phyloP scores from a whole-genome alignment of 441 rosid species.

The Theobroma grandiflorum region DNA sequence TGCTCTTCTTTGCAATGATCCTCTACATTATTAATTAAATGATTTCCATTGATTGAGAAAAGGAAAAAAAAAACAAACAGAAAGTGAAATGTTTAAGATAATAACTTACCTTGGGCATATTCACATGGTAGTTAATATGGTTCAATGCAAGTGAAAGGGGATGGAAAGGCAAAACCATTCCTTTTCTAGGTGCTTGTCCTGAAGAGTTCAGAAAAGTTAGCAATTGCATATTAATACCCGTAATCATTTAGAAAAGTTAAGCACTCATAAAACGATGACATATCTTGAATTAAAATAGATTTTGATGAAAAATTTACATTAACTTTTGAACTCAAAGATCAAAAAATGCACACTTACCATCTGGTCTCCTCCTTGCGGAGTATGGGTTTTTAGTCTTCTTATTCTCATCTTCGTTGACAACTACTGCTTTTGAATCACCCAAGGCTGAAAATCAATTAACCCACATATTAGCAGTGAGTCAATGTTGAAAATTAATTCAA shows the following conservation, averaged over 20 bases:
- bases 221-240: slow-evolving; percentile 53
- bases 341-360: slow-evolving; percentile 36
- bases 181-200: slow-evolving; percentile 49
- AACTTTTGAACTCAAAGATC: neutral
- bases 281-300: neutral
- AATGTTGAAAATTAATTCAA: slow-evolving; percentile 16
- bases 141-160: slow-evolving; percentile 84
- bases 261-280: neutral
- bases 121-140: slow-evolving; percentile 83
- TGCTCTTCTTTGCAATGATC: too few relatives aligned
- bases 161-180: slow-evolving; percentile 90
- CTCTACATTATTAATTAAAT: too few relatives aligned
- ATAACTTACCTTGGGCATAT: slow-evolving; percentile 86
- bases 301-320: neutral
- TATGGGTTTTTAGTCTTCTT: slow-evolving; percentile 38
- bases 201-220: slow-evolving; percentile 35
- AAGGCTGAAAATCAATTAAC: slow-evolving; percentile 54
- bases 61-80: too few relatives aligned
- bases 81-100: neutral
- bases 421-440: slow-evolving; percentile 56
- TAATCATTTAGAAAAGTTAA: slow-evolving; percentile 24
- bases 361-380: slow-evolving; percentile 32
- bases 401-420: slow-evolving; percentile 48
- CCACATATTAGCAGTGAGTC: slow-evolving; percentile 19
- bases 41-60: too few relatives aligned